Base-by-base conservation (phyloP, 805 yeast genomes). In the Barnettozyma botsteinii region DNA sequence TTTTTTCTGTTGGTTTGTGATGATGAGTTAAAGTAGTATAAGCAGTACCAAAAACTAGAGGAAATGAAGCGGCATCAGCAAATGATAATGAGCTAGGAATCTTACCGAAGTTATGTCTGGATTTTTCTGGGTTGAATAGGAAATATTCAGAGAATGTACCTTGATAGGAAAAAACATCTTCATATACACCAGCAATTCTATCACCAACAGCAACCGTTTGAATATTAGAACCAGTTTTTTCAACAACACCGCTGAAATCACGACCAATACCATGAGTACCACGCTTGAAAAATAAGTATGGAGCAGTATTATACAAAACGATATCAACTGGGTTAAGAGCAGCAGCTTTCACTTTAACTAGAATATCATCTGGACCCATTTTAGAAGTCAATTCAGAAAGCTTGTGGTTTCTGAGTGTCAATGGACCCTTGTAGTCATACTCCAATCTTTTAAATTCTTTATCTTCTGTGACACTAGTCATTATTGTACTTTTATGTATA, bases 21-120 rank as follows among this genome's bases (percentile, higher is more conserved):
- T 56, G 55, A 21, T 51, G 48, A 7, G 52, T 43, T 8, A 56
- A 53, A 23, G 72, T 56, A 36, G 68, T 55, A 47, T 53, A 68
- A 1, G 91, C 89, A 4, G 94, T 81, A 15, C 77, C 75, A 48
- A 72, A 75, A 0, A 76, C 80, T 47, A 81, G 60, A 0, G 86
- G 83, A 61, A 74, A 72, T 1, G 85, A 72, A 3, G 84, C 82
- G 35, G 79, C 83, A 46, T 79, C 70, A 20, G 50, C 65, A 40
- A 66, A 57, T 4, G 68, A 42, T 46, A 78, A 45, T 22, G 59
- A 61, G 8, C 56, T 57, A 13, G 79, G 75, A 19, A 68, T 60
- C 34, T 64, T 65, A 27, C 66, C 56, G 22, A 70, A 51, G 3
- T 64, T 60, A 17, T 35, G 17, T 36, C 40, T 33, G 8, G 43